Conservation (phyloP, 2,329 filamentous ascomycete genomes). For the Cylindrodendrum hubeiense region DNA sequence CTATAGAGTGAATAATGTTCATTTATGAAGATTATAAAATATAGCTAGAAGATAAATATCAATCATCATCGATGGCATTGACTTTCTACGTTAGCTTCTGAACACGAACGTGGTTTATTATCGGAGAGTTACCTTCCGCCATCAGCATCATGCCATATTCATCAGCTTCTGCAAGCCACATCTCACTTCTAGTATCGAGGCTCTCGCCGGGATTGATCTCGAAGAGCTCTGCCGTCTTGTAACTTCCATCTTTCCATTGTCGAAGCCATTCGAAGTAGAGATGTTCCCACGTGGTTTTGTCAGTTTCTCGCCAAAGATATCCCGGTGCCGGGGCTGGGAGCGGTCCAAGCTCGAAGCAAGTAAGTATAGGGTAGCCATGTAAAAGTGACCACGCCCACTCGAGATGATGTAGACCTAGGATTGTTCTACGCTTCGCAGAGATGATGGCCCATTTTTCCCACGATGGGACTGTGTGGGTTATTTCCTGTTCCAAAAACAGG, state of each 20-base stretch:
- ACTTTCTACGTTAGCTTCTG: too few species aligned
- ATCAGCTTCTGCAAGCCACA: slow-evolving; percentile 11
- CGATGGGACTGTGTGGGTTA: background rate
- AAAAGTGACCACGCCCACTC: slow-evolving; percentile 10
- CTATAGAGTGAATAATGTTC: too few species aligned
- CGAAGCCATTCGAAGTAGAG: background rate
- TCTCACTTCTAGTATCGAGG: background rate
- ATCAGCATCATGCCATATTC: slow-evolving; percentile 9
- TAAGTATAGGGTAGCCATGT: background rate
- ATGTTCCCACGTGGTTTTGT: background rate
- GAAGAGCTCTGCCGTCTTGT: slow-evolving; percentile 2
- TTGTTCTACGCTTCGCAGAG: slow-evolving; percentile 1
- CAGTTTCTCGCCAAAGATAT: background rate
- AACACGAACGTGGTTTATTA: too few species aligned
- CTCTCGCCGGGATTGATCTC: background rate
- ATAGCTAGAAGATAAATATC: background rate
- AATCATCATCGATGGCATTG: too few species aligned
- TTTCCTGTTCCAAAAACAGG: slow-evolving; percentile 2
- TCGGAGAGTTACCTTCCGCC: background rate
- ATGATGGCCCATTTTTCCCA: background rate
- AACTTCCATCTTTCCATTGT: background rate
- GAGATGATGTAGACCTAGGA: background rate
- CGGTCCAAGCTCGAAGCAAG: slow-evolving; percentile 5
- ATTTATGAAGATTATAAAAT: too few species aligned
- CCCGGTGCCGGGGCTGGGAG: background rate